Percentiles rank a stretch among this genome's conserved stretches.
Evolutionary conservation across 192 early-diverging fungal genomes (phyloP).

Genomic region (Coemansia sp.): DNA sequence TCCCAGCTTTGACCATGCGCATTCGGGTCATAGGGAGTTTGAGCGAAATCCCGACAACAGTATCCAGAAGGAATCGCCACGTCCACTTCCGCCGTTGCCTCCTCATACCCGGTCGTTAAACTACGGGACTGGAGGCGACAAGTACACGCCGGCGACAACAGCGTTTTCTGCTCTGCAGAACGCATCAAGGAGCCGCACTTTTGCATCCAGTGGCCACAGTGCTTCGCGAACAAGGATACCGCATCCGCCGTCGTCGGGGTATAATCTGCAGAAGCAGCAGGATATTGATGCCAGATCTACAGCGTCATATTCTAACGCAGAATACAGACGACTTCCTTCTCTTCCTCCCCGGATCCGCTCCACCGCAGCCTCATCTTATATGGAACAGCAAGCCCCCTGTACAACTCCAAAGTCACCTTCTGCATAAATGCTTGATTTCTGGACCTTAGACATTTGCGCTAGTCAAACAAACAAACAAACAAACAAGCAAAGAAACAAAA

Average conservation of each 20-base stretch:
- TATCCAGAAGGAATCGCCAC: constrained; percentile 13
- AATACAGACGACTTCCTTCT: constrained; percentile 47
- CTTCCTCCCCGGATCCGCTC: constrained; percentile 48
- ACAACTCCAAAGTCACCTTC: constrained; percentile 10
- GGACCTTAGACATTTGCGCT: not conserved
- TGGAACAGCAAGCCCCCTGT: constrained; percentile 25
- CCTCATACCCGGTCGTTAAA: constrained; percentile 27
- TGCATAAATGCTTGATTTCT: not conserved
- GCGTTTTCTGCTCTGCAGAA: not conserved
- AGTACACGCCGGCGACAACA: not conserved
- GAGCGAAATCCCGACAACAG: not conserved
- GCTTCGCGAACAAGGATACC: constrained; percentile 17
- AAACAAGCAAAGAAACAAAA: not conserved
- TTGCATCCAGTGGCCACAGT: constrained; percentile 2
- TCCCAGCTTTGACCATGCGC: constrained; percentile 16
- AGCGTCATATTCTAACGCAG: not conserved
- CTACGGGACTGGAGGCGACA: constrained; percentile 15
- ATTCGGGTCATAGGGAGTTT: constrained; percentile 1
- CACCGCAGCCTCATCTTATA: constrained; percentile 34
- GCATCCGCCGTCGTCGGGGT: constrained; percentile 26
- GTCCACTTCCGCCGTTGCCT: constrained; percentile 27
- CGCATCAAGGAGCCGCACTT: not conserved
- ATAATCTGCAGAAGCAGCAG: constrained; percentile 38
- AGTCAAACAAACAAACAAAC: too few species aligned
- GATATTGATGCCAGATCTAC: not conserved